A percentile compares a stretch with the other conserved stretches of the same genome.
phyloP scores from a whole-genome alignment of 192 early-diverging fungal species.

The Oehlia diaphana region DNA sequence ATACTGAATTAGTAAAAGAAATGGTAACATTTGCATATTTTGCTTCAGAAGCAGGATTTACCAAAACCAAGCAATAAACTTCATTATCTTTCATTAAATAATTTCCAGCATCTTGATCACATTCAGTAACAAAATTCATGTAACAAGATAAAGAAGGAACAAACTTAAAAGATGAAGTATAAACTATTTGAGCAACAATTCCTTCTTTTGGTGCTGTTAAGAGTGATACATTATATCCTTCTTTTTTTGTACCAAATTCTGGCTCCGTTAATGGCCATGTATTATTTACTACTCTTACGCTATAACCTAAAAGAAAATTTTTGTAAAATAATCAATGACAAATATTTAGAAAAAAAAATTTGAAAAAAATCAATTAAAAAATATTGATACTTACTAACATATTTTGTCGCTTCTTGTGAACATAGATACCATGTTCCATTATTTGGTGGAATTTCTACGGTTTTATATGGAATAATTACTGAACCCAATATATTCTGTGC shows the following conservation, averaged over 20 bases:
- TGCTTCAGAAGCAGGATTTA: background rate
- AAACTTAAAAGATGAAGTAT: background rate
- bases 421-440: conserved; percentile 10
- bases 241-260: background rate
- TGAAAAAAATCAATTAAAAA: background rate
- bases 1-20: conserved; percentile 11
- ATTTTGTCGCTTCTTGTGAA: background rate
- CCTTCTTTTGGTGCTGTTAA: background rate
- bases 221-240: background rate
- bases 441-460: background rate
- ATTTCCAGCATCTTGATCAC: conserved; percentile 3
- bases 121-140: background rate
- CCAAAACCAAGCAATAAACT: background rate
- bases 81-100: conserved; percentile 1
- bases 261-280: background rate
- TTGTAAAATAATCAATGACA: background rate
- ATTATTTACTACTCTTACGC: background rate
- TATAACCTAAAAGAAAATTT: background rate
- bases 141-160: conserved; percentile 15
- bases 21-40: background rate
- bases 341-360: background rate
- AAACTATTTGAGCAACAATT: background rate
- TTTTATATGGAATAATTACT: background rate
- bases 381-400: conserved; percentile 1
- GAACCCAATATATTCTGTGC: background rate